Evolutionary conservation across 208 protist genomes (phyloP), one percentile per base, ranked within the genome.

Genomic region (Leishmania turanica): DNA sequence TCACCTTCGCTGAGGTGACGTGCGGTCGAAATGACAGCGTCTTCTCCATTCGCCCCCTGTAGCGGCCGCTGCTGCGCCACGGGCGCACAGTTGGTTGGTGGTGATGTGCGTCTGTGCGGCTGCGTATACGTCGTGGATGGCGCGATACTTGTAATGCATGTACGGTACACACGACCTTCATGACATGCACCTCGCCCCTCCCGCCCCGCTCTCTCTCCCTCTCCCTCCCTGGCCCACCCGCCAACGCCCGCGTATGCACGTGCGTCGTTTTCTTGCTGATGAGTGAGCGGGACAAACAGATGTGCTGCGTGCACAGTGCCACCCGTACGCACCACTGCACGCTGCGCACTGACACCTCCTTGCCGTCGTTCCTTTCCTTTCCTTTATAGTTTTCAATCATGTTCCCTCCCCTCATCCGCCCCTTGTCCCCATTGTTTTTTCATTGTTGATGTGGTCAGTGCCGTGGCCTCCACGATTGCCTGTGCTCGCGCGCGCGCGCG

Each of bases 11-110:
- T 27, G 74, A 85, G 51, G 87, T 81, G 45, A 92, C 89, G 34
- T 34, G 76, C n/a, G 85, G 89, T n/a, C 77, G 82, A 51, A 91
- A 91, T 80, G 87, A 94, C 79, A 89, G 77, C 75, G 72, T 92
- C 27, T 94, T 92, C 40, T 90, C 84, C 27, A 82, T 92, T 31
- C 78, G 75, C 75, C 42, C 34, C 15, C 53, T 71, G n/a, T 78
- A 70, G 70, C n/a, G n/a, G 0, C n/a, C 51, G 42, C 45, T 45
- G 42, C 68, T 53, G 68, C 37, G 19, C 27, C 27, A 51, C 68
- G 17, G 27, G 51, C 40, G n/a, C 49, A 62, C 65, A 42, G n/a
- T 15, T 62, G 11, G 71, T 27, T 62, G 51, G 51, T 76, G 51
- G 51, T 62, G 51, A 45, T 62, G 27, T 40, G 70, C 8, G 47